Conservation (phyloP, 2,329 filamentous ascomycete species). For the Epichloe typhina region DNA sequence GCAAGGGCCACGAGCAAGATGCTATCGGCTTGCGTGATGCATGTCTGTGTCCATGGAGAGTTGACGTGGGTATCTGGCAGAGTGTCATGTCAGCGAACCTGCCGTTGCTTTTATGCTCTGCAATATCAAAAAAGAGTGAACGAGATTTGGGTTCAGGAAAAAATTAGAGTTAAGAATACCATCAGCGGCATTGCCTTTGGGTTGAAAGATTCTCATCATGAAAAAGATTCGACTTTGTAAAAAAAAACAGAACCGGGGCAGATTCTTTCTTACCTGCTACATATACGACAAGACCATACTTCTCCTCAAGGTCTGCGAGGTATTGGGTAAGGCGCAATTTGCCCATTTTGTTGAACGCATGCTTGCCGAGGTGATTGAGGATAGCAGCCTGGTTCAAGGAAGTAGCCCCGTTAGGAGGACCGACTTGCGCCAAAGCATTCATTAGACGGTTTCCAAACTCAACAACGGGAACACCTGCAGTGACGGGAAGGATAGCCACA, state of each 20-base stretch:
- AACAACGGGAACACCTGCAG: conserved; percentile 80
- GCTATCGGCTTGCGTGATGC: conserved; percentile 91
- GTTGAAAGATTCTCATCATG: conserved; percentile 39
- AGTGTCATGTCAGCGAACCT: conserved; percentile 15
- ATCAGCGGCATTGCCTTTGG: conserved; percentile 42
- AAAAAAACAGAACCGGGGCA: conserved; percentile 4
- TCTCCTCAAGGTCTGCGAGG: conserved; percentile 90
- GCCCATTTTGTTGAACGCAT: conserved; percentile 95
- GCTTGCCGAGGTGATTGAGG: conserved; percentile 83
- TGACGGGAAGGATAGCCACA: conserved; percentile 82
- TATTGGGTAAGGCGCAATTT: conserved; percentile 94
- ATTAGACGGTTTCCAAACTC: conserved; percentile 88
- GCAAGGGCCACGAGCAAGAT: conserved; percentile 86
- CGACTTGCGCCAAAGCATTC: conserved; percentile 79
- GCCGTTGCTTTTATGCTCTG: not conserved
- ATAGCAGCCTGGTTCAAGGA: conserved; percentile 90
- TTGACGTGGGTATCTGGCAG: conserved; percentile 79
- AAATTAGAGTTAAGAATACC: conserved; percentile 52
- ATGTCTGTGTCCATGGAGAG: conserved; percentile 95
- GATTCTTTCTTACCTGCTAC: conserved; percentile 52
- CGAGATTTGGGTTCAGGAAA: conserved; percentile 41
- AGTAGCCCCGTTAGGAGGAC: conserved; percentile 77
- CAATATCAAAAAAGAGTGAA: conserved; percentile 5
- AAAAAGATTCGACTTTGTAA: not conserved
- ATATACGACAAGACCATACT: conserved; percentile 90